Base-by-base conservation (phyloP, 2,329 filamentous ascomycete genomes). In the Penicillium sp. region DNA sequence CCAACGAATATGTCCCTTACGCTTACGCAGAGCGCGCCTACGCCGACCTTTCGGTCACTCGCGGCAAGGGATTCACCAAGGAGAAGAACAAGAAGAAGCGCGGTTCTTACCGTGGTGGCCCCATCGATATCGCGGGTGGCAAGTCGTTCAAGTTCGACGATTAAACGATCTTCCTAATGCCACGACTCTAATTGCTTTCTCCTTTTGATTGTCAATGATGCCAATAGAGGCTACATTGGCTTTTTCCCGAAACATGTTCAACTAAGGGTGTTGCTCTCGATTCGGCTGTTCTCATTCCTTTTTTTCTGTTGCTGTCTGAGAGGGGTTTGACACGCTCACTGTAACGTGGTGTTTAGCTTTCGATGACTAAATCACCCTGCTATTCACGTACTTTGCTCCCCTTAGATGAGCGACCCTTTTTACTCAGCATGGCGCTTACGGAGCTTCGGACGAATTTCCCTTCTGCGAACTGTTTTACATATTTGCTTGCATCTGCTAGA, bases 11-110 rank as follows among this genome's bases (percentile, higher is more conserved):
- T 76, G 84, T 92, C 12, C 84, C 88, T 24, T 92, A 97, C 76
- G 89, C 91, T 66, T 99, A 98, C 80, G 94, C 93, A 26, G 90
- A 95, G 71, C 88, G 88, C 70, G 96, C 96, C 9, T 91, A 93
- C 74, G 86, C 92, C 69, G 93, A 97, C 75, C 82, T 99, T 65
- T 91, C 93, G 53, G 86, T 97, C 42, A 98, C 94, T 35, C 92
- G 90, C 76, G 95, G 95, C 72, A 98, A 97, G 82, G 93, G 92
- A 4, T 99, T 99, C 81, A 98, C 94, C 63, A 99, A 99, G 84
- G 95, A 98, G 83, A 99, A 99, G 88, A 99, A 99, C 82, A 99
- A 99, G 85, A 95, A 93, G 86, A 93, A 93, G 85, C 85, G 88
- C 70, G 95, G 95, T 55, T 92, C 90, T 68, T 99, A 97, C 84